Evolutionary conservation across 305 asterid genomes (phyloP).

Genomic region (Solanum hybrid): DNA sequence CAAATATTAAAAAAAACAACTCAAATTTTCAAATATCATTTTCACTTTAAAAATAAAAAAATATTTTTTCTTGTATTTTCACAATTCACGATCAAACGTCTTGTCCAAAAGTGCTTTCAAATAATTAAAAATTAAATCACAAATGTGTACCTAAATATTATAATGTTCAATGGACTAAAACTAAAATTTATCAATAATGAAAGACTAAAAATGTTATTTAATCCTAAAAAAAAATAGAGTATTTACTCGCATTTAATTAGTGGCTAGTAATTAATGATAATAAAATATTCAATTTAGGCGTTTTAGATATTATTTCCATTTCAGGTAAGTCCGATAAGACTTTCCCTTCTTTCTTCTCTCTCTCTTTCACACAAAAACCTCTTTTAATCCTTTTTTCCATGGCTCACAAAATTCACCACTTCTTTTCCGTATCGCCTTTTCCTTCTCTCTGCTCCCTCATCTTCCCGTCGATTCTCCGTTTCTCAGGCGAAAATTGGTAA

Average conservation of each 20-base stretch:
- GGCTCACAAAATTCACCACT: slow-evolving; percentile 11
- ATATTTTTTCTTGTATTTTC: background rate
- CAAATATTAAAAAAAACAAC: too few species aligned
- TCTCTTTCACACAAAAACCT: background rate
- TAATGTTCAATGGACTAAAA: background rate
- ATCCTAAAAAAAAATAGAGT: too few species aligned
- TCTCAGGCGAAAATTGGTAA: background rate
- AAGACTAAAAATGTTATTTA: background rate
- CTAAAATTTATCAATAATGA: background rate
- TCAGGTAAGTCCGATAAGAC: slow-evolving; percentile 39
- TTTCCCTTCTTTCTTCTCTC: background rate
- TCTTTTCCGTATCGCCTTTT: background rate
- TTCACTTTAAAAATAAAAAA: background rate
- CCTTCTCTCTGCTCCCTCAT: background rate
- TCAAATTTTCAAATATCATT: too few species aligned
- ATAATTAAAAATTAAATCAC: background rate
- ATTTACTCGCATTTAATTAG: background rate
- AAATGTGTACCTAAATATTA: background rate
- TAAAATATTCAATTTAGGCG: slow-evolving; percentile 14
- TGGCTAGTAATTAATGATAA: background rate
- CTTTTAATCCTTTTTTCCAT: background rate
- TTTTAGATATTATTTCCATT: slow-evolving; percentile 20
- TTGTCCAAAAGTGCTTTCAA: background rate
- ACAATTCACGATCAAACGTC: too few species aligned
- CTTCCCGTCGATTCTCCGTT: background rate